Conservation (phyloP, 768 basidiomycete genomes). For the Boletus rubescentipes region DNA sequence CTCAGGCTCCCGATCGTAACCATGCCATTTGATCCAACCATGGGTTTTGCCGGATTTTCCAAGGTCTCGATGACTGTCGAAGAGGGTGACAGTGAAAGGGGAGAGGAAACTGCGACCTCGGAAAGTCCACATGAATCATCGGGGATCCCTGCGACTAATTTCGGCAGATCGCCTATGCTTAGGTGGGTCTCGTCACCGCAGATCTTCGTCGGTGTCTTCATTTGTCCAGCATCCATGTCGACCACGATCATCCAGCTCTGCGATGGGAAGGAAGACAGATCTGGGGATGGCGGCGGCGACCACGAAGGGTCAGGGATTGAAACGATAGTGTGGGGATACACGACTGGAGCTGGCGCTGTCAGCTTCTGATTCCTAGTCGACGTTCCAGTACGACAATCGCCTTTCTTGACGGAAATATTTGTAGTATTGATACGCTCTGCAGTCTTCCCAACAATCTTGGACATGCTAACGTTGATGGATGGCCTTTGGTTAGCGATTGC, state of each 20-base stretch:
- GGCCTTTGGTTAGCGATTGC: not conserved
- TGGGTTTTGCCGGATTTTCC: not conserved
- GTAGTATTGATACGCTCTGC: not conserved
- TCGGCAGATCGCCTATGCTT: too few relatives aligned
- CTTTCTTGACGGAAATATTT: not conserved
- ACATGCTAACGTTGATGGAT: not conserved
- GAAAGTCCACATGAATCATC: not conserved
- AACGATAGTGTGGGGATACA: not conserved
- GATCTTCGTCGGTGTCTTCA: too few relatives aligned
- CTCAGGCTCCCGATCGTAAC: not conserved
- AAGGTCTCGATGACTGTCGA: not conserved
- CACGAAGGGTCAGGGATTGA: not conserved
- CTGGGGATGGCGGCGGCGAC: not conserved
- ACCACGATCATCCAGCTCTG: constrained; percentile 1
- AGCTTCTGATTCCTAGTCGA: not conserved
- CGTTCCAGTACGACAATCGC: not conserved
- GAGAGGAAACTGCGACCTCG: not conserved
- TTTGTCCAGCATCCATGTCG: too few relatives aligned
- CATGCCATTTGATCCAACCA: not conserved
- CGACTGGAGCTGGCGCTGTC: not conserved
- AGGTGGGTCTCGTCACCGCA: not conserved
- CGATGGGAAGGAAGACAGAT: constrained; percentile 6
- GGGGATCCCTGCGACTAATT: too few relatives aligned
- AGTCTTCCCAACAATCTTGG: not conserved
- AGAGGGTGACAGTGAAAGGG: not conserved